Evolutionary conservation across 148 eudicot species (phyloP).

Genomic region (Pharnaceum exiguum): DNA sequence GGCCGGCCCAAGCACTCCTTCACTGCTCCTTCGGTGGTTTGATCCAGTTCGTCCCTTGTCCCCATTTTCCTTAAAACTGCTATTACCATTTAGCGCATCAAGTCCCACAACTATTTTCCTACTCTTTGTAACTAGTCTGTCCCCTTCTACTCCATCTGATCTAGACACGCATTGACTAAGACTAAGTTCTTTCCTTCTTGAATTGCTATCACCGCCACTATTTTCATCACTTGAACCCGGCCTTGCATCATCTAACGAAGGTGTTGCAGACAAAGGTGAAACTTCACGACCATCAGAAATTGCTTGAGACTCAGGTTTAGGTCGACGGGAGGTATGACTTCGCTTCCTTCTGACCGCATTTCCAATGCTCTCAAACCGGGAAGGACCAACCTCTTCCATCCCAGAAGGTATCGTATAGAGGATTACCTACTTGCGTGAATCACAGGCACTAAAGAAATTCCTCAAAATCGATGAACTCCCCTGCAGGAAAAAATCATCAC

Average conservation of each 20-base stretch:
- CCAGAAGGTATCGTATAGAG: conserved; percentile 8
- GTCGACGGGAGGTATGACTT: conserved; percentile 58
- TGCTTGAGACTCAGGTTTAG: conserved; percentile 49
- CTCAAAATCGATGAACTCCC: not conserved
- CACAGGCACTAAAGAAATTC: not conserved
- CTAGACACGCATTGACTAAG: conserved; percentile 64
- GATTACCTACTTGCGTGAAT: conserved; percentile 7
- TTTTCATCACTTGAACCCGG: conserved; percentile 72
- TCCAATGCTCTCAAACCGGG: conserved; percentile 46
- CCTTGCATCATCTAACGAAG: conserved; percentile 58
- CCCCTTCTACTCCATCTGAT: conserved; percentile 38
- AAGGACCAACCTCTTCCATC: conserved; percentile 62
- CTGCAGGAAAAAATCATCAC: not conserved
- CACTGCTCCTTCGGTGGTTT: conserved; percentile 27
- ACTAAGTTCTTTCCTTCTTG: conserved; percentile 59
- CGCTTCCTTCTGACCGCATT: conserved; percentile 52
- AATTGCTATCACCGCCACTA: conserved; percentile 39
- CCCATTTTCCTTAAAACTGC: conserved; percentile 14
- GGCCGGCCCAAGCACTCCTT: conserved; percentile 36
- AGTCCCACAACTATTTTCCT: conserved; percentile 48
- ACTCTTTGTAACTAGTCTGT: conserved; percentile 29
- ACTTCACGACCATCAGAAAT: conserved; percentile 33
- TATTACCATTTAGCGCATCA: conserved; percentile 30
- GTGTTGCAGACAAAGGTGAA: conserved; percentile 54
- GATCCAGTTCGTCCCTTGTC: conserved; percentile 23